Conservation (phyloP, 805 yeast genomes). For the Brettanomyces custersianus region DNA sequence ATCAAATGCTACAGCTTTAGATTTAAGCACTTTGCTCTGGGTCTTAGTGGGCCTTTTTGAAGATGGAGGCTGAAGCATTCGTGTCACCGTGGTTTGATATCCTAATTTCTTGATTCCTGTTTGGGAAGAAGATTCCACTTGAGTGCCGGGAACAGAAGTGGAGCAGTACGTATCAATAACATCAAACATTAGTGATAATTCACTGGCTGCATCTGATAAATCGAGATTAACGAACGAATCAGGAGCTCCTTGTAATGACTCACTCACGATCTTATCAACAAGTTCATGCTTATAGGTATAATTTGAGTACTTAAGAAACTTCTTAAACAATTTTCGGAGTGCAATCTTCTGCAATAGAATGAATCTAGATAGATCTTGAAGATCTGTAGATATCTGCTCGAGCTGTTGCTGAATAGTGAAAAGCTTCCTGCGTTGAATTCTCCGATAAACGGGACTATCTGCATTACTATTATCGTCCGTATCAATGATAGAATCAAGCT, state of each 20-base stretch:
- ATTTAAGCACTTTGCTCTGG: conserved; percentile 8
- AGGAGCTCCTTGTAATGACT: conserved; percentile 27
- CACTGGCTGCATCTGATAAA: conserved; percentile 51
- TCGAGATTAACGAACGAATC: conserved; percentile 55
- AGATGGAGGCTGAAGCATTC: conserved; percentile 6
- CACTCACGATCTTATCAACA: conserved; percentile 22
- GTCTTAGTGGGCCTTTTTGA: conserved; percentile 3
- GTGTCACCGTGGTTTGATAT: conserved; percentile 18
- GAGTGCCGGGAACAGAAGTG: not conserved
- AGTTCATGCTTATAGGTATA: conserved; percentile 24
- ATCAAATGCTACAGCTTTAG: conserved; percentile 28
- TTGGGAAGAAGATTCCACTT: not conserved
- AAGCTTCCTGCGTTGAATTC: conserved; percentile 17
- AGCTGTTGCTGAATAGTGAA: conserved; percentile 27
- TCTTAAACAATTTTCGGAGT: conserved; percentile 64
- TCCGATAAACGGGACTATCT: conserved; percentile 8
- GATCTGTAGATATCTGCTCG: conserved; percentile 35
- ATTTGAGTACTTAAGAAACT: conserved; percentile 41
- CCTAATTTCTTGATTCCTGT: not conserved
- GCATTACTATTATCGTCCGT: conserved; percentile 5
- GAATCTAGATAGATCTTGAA: conserved; percentile 63
- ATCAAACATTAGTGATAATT: conserved; percentile 46
- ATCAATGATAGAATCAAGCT: conserved; percentile 19
- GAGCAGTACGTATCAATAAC: conserved; percentile 26
- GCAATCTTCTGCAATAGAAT: conserved; percentile 68